phyloP scores from a whole-genome alignment of 768 basidiomycete genomes.

The Podaxis sp. region DNA sequence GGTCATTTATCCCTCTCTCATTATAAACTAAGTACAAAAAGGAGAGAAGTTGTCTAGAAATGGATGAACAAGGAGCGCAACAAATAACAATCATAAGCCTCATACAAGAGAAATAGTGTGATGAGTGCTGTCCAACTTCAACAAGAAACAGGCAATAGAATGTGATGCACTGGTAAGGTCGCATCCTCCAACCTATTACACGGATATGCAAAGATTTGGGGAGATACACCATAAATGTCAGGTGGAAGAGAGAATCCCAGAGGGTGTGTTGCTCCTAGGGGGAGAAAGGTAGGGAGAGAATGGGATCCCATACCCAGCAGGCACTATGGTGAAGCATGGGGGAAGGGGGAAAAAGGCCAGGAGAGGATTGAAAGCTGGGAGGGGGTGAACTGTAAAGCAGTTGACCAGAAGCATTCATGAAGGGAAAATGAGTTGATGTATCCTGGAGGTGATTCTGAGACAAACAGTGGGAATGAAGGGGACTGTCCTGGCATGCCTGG shows the following conservation, averaged over 20 bases:
- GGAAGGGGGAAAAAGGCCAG: slow-evolving; percentile 35
- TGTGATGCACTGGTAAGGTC: slow-evolving; percentile 14
- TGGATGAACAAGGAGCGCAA: too few relatives aligned
- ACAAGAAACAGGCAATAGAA: slow-evolving; percentile 5
- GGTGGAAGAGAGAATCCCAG: slow-evolving; percentile 18
- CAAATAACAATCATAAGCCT: too few relatives aligned
- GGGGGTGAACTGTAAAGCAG: slow-evolving; percentile 40
- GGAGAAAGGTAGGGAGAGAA: slow-evolving; percentile 29
- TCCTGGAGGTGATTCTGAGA: slow-evolving; percentile 58
- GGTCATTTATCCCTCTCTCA: slow-evolving; percentile 2
- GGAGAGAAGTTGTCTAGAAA: too few relatives aligned
- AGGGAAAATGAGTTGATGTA: slow-evolving; percentile 30
- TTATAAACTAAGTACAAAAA: not conserved
- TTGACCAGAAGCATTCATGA: slow-evolving; percentile 20
- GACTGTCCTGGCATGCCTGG: slow-evolving; percentile 42
- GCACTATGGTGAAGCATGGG: slow-evolving; percentile 23
- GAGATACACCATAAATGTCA: slow-evolving; percentile 13
- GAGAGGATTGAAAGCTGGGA: slow-evolving; percentile 54
- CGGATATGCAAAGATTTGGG: not conserved
- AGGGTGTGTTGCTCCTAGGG: slow-evolving; percentile 22
- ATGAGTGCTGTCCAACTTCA: slow-evolving; percentile 3
- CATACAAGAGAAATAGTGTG: not conserved
- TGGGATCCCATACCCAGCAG: slow-evolving; percentile 32
- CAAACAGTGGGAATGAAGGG: slow-evolving; percentile 53
- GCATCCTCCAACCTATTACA: slow-evolving; percentile 7